Base-by-base conservation (phyloP, 2,329 filamentous ascomycete genomes). In the Colletotrichum sp. region DNA sequence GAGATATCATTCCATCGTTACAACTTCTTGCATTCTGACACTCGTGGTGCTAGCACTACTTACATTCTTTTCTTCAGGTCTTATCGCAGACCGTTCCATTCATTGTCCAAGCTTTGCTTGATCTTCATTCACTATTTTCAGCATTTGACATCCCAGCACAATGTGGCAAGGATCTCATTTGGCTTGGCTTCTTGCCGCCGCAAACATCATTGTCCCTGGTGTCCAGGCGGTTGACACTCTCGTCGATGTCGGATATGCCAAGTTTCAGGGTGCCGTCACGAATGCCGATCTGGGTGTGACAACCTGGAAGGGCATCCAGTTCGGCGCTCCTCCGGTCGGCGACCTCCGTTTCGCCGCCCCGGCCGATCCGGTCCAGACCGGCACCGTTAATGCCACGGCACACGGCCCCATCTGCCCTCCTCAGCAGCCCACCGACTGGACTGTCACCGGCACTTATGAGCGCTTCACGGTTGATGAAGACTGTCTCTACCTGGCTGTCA, bases 291-390 rank as follows among this genome's bases (percentile, higher is more conserved):
- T 89, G 2, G 93, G 92, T 2, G 85, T 95, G 64, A 92, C 90
- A 4, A 89, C 93, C 82, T 96, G 94, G 93, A 88, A 95, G 9
- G 95, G 94, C 2, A 91, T 97, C 78, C 91, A 94, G 59, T 97
- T 92, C 85, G 95, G 94, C 2, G 92, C 93, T 7, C 87, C 94
- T 16, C 95, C 95, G 0, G 72, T 94, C 3, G 93, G 92, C 2
- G 79, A 90, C 8, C 82, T 95, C 76, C 89, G 95, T 25, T 96
- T 96, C 81, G 87, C 88, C 69, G 91, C 92, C 15, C 94, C 95
- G 0, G 86, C 89, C 79, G 92, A 95, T 81, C 77, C 84, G 0
- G 79, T 82, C 3, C 84, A 86, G 22, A 75, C 83, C 4, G 86
- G 84, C 2, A 81, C 90, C 6, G 88, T 92, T 72, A 80, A 87